Percentiles rank a stretch among this genome's conserved stretches.
Conservation (phyloP, 257 asterid species). For the Striga asiatica region DNA sequence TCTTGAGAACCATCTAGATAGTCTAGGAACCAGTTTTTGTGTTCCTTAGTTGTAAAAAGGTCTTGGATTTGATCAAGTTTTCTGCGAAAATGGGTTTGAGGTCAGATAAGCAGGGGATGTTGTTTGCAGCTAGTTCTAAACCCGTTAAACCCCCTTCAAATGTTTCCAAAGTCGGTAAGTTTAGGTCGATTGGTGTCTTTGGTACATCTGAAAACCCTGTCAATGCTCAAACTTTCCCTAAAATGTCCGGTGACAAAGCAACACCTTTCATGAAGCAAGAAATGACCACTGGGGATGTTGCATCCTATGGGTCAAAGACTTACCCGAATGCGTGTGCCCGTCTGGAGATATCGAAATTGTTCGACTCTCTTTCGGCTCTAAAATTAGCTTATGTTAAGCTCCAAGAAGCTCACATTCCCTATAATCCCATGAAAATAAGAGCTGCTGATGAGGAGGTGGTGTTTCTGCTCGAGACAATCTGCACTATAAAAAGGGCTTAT, state of each 20-base stretch:
- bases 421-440: conserved; percentile 43
- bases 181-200: conserved; percentile 74
- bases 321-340: conserved; percentile 16
- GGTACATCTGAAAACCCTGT: conserved; percentile 23
- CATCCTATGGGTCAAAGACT: conserved; percentile 15
- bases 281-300: conserved; percentile 23
- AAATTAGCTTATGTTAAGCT: conserved; percentile 65
- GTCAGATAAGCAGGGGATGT: conserved; percentile 23
- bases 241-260: conserved; percentile 12
- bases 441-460: conserved; percentile 54
- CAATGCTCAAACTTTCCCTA: conserved; percentile 10
- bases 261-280: conserved; percentile 25
- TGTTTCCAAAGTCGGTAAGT: conserved; percentile 38
- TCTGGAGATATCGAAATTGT: conserved; percentile 38
- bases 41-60: conserved; percentile 18
- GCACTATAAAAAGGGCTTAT: conserved; percentile 37
- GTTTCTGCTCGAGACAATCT: conserved; percentile 34
- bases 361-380: conserved; percentile 43
- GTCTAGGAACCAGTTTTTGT: neutral
- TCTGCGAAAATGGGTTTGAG: conserved; percentile 29
- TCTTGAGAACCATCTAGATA: conserved; percentile 5
- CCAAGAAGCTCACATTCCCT: conserved; percentile 71
- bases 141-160: too few species aligned
- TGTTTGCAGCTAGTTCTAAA: neutral
- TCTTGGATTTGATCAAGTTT: conserved; percentile 19